These are phyloP conservation scores for Phanerochaete sordida DNA, from an alignment of 768 basidiomycete genomes.

Conservation along the genomic window DNA sequence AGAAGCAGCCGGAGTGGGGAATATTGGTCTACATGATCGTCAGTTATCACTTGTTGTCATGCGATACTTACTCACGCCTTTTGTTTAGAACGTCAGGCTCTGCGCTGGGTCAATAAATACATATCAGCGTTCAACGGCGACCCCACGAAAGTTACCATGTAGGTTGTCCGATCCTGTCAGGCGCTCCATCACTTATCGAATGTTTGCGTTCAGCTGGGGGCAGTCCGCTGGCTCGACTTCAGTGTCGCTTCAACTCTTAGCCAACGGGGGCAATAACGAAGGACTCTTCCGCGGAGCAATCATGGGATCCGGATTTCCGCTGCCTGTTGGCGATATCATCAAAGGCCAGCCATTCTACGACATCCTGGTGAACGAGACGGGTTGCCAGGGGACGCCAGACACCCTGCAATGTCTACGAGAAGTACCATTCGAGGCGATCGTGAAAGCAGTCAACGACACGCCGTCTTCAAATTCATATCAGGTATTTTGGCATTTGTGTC, in stretches of 20 bases:
- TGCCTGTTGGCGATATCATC: slow-evolving; percentile 15
- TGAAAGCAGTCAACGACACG: slow-evolving; percentile 30
- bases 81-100: slow-evolving; percentile 15
- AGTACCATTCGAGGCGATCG: slow-evolving; percentile 29
- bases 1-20: slow-evolving; percentile 36
- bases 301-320: slow-evolving; percentile 29
- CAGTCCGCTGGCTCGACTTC: slow-evolving; percentile 38
- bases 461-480: slow-evolving; percentile 26
- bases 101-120: slow-evolving; percentile 12
- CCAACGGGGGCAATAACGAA: slow-evolving; percentile 20
- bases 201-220: slow-evolving; percentile 27
- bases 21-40: slow-evolving; percentile 53
- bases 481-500: not conserved
- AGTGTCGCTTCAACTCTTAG: slow-evolving; percentile 25
- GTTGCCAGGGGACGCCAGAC: slow-evolving; percentile 32
- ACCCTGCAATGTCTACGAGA: slow-evolving; percentile 42
- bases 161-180: not conserved
- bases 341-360: slow-evolving; percentile 38
- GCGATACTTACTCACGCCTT: too few relatives aligned
- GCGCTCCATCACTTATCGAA: not conserved
- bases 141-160: slow-evolving; percentile 11
- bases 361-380: slow-evolving; percentile 32
- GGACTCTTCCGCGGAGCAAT: slow-evolving; percentile 31
- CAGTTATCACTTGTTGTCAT: too few relatives aligned
- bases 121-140: slow-evolving; percentile 11